These are phyloP conservation scores for Neoboletus magnificus DNA, from an alignment of 768 basidiomycete genomes.

Conservation along the genomic window DNA sequence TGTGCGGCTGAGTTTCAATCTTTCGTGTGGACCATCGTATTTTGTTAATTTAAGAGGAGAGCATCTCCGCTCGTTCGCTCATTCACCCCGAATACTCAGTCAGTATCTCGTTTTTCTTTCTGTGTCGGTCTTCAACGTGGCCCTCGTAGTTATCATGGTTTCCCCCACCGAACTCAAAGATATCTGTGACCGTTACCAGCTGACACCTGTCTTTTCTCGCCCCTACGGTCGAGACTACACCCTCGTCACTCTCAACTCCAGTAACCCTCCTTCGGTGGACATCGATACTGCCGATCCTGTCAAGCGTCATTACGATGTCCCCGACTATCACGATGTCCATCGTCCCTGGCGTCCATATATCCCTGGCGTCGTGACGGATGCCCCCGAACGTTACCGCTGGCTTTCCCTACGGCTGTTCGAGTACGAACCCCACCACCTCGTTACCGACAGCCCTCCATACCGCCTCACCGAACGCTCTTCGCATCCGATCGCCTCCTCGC, in stretches of 20 bases:
- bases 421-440: neutral
- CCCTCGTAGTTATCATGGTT: neutral
- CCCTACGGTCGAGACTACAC: neutral
- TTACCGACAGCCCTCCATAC: neutral
- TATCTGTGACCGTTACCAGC: neutral
- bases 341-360: neutral
- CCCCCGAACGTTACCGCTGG: neutral
- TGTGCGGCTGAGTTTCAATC: no score
- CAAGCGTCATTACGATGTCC: neutral
- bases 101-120: no score
- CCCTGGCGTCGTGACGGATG: neutral
- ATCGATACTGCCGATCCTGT: rapidly evolving
- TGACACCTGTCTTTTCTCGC: neutral
- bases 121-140: no score
- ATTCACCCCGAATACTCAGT: no score
- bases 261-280: neutral
- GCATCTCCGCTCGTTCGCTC: no score
- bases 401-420: neutral
- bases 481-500: no score
- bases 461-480: neutral
- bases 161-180: neutral
- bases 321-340: neutral
- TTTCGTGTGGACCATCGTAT: no score
- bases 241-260: neutral
- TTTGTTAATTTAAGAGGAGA: no score